Conservation (phyloP, 1,284 basidiomycete genomes). For the Fistulinella staudtii region DNA sequence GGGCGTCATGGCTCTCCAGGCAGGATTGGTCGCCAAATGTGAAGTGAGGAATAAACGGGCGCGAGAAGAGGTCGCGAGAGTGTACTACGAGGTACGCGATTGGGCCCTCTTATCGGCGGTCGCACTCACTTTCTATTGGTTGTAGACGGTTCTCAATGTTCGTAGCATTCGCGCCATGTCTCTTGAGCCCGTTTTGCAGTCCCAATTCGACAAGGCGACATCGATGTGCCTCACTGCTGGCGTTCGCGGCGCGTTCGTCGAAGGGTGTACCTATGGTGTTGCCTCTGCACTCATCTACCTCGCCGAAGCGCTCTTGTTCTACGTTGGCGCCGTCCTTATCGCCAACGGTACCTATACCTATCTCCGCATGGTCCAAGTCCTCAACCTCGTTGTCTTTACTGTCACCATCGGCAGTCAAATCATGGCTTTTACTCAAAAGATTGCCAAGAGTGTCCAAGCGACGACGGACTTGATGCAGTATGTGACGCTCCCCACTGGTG, state of each 20-base stretch:
- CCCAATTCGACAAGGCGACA: conserved; percentile 64
- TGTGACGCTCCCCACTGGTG: conserved; percentile 51
- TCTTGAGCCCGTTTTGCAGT: conserved; percentile 73
- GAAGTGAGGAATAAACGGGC: conserved; percentile 81
- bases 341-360: conserved; percentile 81
- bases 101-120: background rate
- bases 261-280: conserved; percentile 81
- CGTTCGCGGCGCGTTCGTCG: conserved; percentile 73
- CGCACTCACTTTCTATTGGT: background rate
- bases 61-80: conserved; percentile 80
- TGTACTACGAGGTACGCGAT: conserved; percentile 68
- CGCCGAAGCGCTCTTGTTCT: conserved; percentile 87
- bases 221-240: conserved; percentile 65
- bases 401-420: conserved; percentile 89
- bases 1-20: conserved; percentile 69
- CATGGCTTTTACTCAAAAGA: conserved; percentile 81
- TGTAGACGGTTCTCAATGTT: conserved; percentile 77
- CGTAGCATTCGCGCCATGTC: conserved; percentile 88
- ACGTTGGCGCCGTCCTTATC: conserved; percentile 83
- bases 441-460: conserved; percentile 78
- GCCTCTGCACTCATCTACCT: conserved; percentile 83
- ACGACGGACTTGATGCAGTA: conserved; percentile 74
- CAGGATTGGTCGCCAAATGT: conserved; percentile 62
- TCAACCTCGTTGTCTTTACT: conserved; percentile 90
- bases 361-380: conserved; percentile 82